Conservation (phyloP, 2,329 filamentous ascomycete species). For the Chlorencoelia australis region DNA sequence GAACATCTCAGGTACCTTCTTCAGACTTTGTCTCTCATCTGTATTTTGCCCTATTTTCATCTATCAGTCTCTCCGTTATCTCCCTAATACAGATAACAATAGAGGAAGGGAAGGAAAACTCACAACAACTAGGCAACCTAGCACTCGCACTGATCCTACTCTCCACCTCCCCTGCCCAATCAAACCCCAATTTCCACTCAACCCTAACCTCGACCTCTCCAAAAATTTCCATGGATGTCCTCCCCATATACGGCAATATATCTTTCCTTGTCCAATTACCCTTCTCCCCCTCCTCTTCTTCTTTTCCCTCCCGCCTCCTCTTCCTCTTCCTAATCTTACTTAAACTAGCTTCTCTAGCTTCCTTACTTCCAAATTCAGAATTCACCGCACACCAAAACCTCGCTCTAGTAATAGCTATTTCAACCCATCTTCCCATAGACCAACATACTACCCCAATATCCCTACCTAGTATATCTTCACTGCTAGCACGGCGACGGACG, state of each 20-base stretch:
- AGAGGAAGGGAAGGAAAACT: slow-evolving; percentile 28
- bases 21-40: slow-evolving; percentile 46
- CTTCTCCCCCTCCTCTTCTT: slow-evolving; percentile 20
- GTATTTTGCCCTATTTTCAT: slow-evolving; percentile 44
- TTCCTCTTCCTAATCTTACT: slow-evolving; percentile 12
- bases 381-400: slow-evolving; percentile 51
- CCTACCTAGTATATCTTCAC: slow-evolving; percentile 37
- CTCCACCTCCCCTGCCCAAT: slow-evolving; percentile 64
- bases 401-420: slow-evolving; percentile 49
- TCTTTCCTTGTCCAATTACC: slow-evolving; percentile 33
- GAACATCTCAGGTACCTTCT: slow-evolving; percentile 50
- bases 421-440: slow-evolving; percentile 61
- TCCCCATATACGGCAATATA: slow-evolving; percentile 44
- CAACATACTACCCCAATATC: slow-evolving; percentile 53
- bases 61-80: slow-evolving; percentile 1
- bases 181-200: slow-evolving; percentile 54
- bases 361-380: slow-evolving; percentile 33
- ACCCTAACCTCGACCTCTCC: slow-evolving; percentile 33
- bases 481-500: slow-evolving; percentile 25
- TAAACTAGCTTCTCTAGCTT: slow-evolving; percentile 17
- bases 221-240: slow-evolving; percentile 32
- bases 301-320: slow-evolving; percentile 23
- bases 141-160: slow-evolving; percentile 45
- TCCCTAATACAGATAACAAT: not conserved
- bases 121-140: slow-evolving; percentile 52